phyloP scores from a whole-genome alignment of 2,329 filamentous ascomycete species.

The Westerdykella ornata region DNA sequence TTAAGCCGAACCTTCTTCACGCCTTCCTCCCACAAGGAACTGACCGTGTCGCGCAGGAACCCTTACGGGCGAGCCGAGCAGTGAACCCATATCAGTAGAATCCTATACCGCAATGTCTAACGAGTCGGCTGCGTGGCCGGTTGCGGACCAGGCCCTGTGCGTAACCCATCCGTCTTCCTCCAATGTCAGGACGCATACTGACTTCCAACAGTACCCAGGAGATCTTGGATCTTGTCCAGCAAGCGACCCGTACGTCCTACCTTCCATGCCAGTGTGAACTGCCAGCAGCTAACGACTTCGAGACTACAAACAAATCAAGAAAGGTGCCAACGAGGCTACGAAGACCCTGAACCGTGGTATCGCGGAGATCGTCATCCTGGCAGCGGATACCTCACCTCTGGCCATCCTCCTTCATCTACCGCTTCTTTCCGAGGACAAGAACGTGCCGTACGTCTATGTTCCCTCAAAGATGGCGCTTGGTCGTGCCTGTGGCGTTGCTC shows the following conservation, averaged over 20 bases:
- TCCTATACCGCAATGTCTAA: conserved; percentile 18
- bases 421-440: conserved; percentile 77
- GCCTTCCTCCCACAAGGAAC: neutral
- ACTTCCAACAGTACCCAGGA: too few relatives aligned
- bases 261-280: neutral
- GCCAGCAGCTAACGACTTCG: neutral
- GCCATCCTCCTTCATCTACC: conserved; percentile 65
- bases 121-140: conserved; percentile 33
- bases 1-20: too few relatives aligned
- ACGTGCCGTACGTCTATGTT: conserved; percentile 52
- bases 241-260: conserved; percentile 11
- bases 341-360: conserved; percentile 90
- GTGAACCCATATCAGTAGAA: conserved; percentile 20
- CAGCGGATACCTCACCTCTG: conserved; percentile 79
- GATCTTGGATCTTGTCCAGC: conserved; percentile 29
- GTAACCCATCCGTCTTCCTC: too few relatives aligned
- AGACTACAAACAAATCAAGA: conserved; percentile 30
- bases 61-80: conserved; percentile 32
- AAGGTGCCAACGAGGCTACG: conserved; percentile 55
- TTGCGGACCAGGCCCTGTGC: conserved; percentile 41
- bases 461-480: conserved; percentile 76
- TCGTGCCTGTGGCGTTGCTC: conserved; percentile 73
- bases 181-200: too few relatives aligned
- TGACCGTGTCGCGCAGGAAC: conserved; percentile 15
- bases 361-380: conserved; percentile 80